Evolutionary conservation across 768 basidiomycete genomes (phyloP).

Genomic region (Lactarius deliciosus): DNA sequence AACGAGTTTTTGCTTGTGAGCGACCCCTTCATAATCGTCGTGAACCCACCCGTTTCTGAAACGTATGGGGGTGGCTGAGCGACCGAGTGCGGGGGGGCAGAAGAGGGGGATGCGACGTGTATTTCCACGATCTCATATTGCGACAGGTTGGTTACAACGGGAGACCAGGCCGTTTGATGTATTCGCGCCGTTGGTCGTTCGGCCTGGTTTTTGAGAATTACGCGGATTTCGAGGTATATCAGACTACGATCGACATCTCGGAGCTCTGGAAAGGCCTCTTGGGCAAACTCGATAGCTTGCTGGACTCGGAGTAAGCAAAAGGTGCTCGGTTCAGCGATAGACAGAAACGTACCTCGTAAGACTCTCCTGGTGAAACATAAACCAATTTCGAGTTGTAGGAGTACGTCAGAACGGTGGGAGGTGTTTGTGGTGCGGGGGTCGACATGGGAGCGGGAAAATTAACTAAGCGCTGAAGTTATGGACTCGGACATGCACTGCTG

Average conservation of each 20-base stretch:
- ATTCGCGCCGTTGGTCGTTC: conserved; percentile 30
- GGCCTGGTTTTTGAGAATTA: conserved; percentile 21
- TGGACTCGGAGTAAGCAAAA: conserved; percentile 7
- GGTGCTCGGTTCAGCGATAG: too few species aligned
- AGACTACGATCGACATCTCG: conserved; percentile 20
- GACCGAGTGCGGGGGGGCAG: conserved; percentile 7
- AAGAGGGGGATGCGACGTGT: conserved; percentile 19
- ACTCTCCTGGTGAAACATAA: conserved; percentile 33
- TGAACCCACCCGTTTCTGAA: background rate
- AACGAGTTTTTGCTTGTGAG: background rate
- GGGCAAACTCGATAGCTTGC: conserved; percentile 32
- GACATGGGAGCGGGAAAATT: background rate
- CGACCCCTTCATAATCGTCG: background rate
- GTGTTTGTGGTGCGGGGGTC: background rate
- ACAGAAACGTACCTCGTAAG: conserved; percentile 29
- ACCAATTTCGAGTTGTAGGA: conserved; percentile 32
- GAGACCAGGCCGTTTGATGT: conserved; percentile 32
- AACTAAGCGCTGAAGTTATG: too few species aligned
- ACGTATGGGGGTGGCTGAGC: conserved; percentile 20
- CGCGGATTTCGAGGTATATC: conserved; percentile 34
- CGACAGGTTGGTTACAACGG: conserved; percentile 29
- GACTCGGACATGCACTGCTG: too few species aligned
- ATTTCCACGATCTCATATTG: conserved; percentile 35
- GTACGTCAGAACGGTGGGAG: conserved; percentile 34
- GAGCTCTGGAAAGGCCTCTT: conserved; percentile 31